These are phyloP conservation scores for Cichorium intybus DNA, from an alignment of 140 eudicot species.

Conservation along the genomic window DNA sequence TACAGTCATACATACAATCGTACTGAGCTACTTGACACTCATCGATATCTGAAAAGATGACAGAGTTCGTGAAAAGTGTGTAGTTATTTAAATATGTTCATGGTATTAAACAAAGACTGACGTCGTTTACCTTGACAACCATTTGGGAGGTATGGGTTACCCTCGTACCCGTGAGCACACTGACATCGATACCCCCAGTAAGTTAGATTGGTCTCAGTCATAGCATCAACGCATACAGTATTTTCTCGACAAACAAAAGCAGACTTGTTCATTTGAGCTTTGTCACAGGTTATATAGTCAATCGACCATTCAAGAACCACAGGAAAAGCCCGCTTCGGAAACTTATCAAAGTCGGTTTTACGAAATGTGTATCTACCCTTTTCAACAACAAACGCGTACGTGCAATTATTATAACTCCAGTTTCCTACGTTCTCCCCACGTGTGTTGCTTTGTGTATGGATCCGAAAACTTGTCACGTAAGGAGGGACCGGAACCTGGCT, in stretches of 20 bases:
- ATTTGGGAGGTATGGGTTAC: slow-evolving; percentile 33
- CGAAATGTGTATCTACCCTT: not conserved
- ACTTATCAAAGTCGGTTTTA: not conserved
- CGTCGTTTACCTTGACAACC: slow-evolving; percentile 37
- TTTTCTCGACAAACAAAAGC: slow-evolving; percentile 23
- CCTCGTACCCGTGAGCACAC: slow-evolving; percentile 21
- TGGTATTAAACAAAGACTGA: not conserved
- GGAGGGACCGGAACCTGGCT: not conserved
- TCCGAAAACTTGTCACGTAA: not conserved
- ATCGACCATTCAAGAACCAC: slow-evolving; percentile 43
- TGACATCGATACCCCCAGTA: slow-evolving; percentile 32
- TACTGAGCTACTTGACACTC: slow-evolving; percentile 27
- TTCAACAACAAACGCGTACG: slow-evolving; percentile 15
- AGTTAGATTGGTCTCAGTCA: not conserved
- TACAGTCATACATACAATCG: slow-evolving; percentile 27
- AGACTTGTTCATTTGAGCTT: slow-evolving; percentile 12
- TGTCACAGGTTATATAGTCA: slow-evolving; percentile 18
- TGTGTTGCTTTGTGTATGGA: slow-evolving; percentile 13
- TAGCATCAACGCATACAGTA: slow-evolving; percentile 19
- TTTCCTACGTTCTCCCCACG: not conserved
- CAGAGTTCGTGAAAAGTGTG: not conserved
- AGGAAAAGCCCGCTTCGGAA: not conserved
- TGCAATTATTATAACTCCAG: slow-evolving; percentile 13
- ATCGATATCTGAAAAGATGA: slow-evolving; percentile 26
- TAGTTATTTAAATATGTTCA: not conserved